Evolutionary conservation across 495 filamentous ascomycete species (phyloP), one percentile per base, ranked within the genome.

Genomic region (Aspergillus cristatus): DNA sequence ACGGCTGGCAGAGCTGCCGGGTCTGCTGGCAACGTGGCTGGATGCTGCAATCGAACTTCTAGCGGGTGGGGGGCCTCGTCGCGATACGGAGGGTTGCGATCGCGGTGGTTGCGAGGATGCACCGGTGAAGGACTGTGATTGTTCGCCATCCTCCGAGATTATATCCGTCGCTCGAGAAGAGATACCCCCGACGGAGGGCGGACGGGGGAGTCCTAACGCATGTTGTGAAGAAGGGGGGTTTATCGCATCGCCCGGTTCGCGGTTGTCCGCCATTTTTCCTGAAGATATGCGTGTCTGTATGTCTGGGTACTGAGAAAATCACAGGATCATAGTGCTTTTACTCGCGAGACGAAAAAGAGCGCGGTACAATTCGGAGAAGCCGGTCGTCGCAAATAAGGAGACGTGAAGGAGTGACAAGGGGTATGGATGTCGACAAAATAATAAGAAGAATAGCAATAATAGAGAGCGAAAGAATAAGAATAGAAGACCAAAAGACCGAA

Each of bases 101-200:
- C 65, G 75, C 22, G 62, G 68, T 37, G 61, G 53, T 24, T 53
- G 50, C 28, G 61, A 61, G 25, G 66, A 66, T 25, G 48, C 40
- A 14, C 49, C 47, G 4, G 62, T 62, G 22, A 48, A 57, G 18
- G 68, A 57, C 17, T 57, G 53, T 15, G 67, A 57, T 34, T 58
- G 43, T 22, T 72, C 67, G 4, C 61, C 71, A 62, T 73, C 68
- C 38, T 73, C 68, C 1, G 70, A 71, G 33, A 72, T 76, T 49
- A 84, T 73, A 53, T 91, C 84, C 7, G 86, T 91, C 72, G 90
- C 82, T 43, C 82, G 80, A 32, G 84, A 90, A 11, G 86, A 94
- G 22, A 94, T 84, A 36, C 86, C 71, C 33, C 62, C 62, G 18
- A 70, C 55, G 4, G 65, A 70, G 20, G 63, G 65, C 38, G 65